Base-by-base conservation (phyloP, 2,329 filamentous ascomycete species). In the Ceratocystis colombiana region DNA sequence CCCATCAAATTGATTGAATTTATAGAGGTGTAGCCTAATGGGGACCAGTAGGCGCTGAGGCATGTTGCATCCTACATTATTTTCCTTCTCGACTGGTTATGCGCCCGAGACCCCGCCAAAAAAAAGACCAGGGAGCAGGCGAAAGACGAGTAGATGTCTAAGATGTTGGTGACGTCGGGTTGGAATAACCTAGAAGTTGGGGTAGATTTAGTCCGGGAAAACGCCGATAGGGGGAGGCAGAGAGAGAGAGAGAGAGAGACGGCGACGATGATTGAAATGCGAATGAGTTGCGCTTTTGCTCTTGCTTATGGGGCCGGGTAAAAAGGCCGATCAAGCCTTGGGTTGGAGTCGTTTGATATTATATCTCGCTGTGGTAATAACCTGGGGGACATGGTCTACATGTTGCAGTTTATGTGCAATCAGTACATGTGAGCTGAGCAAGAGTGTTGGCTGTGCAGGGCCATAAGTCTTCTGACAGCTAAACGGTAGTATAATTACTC, bases 381-480 rank as follows among this genome's bases (percentile, higher is more conserved):
- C 25, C 55, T 20, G 28, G 5, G 50, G 53, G 30, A 12, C 48
- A 8, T 53, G 48, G n/a, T 15, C 37, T 15, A 41, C 37, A 41
- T 41, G 37, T 41, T 12, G 37, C 37, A 22, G 48, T 50, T 25
- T 12, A 53, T 53, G 22, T 28, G n/a, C 20, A 41, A 41, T 41
- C 37, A 53, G 48, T 28, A 53, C 48, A 53, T 28, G 10, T 53
- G 10, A 53, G 48, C 48, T 53, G 48, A 53, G 48, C 48, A 10
- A 53, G 48, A 53, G 48, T 59, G 55, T 30, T 59, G 55, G 55
- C 55, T 28, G 55, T 59, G 55, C 55, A 59, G 55, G 55, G 55
- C 55, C 55, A 59, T 25, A 59, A 59, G 55, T 59, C 2, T 59
- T 1, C 20, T 5, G 28, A 59, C 55, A 59, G 28, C 3, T 10